phyloP scores from a whole-genome alignment of 1,139 yeast species.

The Geotrichum bryndzae region DNA sequence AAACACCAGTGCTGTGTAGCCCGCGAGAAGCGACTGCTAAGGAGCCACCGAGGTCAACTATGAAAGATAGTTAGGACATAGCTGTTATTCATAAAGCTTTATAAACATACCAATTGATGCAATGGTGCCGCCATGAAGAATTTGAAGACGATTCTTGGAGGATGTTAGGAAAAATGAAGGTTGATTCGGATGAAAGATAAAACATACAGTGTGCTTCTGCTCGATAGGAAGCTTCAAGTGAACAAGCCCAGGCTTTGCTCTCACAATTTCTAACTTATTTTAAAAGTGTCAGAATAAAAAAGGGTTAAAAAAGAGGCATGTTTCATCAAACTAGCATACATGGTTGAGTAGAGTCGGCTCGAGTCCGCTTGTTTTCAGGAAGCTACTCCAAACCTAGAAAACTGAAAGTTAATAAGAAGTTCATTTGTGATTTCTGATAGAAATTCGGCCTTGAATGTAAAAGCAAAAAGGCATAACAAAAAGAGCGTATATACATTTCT shows the following conservation, averaged over 20 bases:
- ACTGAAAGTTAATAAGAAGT: background rate
- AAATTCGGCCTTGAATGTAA: background rate
- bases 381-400: constrained; percentile 34
- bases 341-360: constrained; percentile 34
- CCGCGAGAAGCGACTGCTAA: constrained; percentile 41
- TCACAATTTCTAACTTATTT: constrained; percentile 27
- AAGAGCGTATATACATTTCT: constrained; percentile 5
- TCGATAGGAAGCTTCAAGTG: constrained; percentile 33
- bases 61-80: constrained; percentile 13
- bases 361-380: constrained; percentile 34
- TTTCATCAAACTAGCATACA: constrained; percentile 21
- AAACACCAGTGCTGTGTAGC: constrained; percentile 40
- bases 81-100: background rate
- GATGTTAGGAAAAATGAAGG: background rate
- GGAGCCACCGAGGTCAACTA: constrained; percentile 43
- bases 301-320: background rate
- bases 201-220: constrained; percentile 34
- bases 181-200: background rate
- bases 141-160: constrained; percentile 36
- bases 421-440: background rate
- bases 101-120: constrained; percentile 29
- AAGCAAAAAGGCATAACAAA: too few relatives aligned
- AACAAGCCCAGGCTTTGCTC: constrained; percentile 36
- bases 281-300: background rate
- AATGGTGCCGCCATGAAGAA: constrained; percentile 41